Percentiles rank a stretch among this genome's conserved stretches.
These are phyloP conservation scores for Phytophthora meadii DNA, from an alignment of 352 stramenopile species.

Conservation along the genomic window DNA sequence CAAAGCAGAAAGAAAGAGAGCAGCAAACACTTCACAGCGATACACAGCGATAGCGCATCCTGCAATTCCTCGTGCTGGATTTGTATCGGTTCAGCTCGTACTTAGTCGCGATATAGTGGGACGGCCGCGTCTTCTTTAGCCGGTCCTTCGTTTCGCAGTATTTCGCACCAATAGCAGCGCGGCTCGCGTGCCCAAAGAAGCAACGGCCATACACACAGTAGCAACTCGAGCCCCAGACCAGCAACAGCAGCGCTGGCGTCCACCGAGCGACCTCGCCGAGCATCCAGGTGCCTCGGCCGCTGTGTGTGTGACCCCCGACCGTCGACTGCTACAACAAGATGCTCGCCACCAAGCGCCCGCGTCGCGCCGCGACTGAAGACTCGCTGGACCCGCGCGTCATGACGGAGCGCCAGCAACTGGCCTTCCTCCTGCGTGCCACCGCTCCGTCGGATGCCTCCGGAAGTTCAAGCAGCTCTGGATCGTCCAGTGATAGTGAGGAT, in stretches of 20 bases:
- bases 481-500: conserved; percentile 38
- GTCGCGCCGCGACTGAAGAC: conserved; percentile 35
- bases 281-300: conserved; percentile 26
- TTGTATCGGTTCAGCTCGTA: conserved; percentile 33
- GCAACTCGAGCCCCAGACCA: conserved; percentile 17
- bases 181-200: conserved; percentile 18
- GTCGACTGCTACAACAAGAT: conserved; percentile 9
- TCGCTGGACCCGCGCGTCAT: conserved; percentile 70
- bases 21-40: neutral
- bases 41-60: conserved; percentile 1
- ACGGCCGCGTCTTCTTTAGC: conserved; percentile 32
- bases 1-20: neutral
- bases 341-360: conserved; percentile 39
- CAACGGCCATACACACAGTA: conserved; percentile 35
- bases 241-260: conserved; percentile 34
- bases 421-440: conserved; percentile 81
- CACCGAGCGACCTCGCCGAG: conserved; percentile 39
- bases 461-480: conserved; percentile 38
- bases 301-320: conserved; percentile 5
- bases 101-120: conserved; percentile 28
- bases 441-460: conserved; percentile 56
- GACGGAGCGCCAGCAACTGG: conserved; percentile 86
- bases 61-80: conserved; percentile 14
- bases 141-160: conserved; percentile 27
- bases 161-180: conserved; percentile 25